These are phyloP conservation scores for Graphiopsis chlorocephala DNA, from an alignment of 2,329 filamentous ascomycete genomes.

Conservation along the genomic window DNA sequence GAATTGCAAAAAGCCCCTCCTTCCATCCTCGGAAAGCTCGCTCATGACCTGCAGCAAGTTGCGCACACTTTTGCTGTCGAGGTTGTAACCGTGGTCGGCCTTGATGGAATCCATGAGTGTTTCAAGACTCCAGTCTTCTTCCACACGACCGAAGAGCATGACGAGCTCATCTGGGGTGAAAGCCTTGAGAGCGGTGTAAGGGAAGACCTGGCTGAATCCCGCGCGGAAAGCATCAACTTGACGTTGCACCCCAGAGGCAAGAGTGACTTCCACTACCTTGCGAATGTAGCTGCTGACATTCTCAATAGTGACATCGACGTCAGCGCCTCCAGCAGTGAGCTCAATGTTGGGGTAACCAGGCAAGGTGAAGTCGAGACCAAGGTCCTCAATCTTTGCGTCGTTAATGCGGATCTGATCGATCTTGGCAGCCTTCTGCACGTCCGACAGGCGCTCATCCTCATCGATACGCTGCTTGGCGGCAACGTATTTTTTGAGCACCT, in stretches of 20 bases:
- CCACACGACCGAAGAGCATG: constrained; percentile 85
- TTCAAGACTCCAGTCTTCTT: constrained; percentile 97
- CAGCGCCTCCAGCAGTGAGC: constrained; percentile 69
- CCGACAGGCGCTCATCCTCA: constrained; percentile 62
- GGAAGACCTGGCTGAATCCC: constrained; percentile 95
- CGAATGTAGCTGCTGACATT: constrained; percentile 91
- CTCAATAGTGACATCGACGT: constrained; percentile 76
- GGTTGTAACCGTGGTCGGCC: constrained; percentile 96
- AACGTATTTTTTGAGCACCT: constrained; percentile 82
- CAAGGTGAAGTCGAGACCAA: constrained; percentile 90
- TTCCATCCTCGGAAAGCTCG: constrained; percentile 68
- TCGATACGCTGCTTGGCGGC: constrained; percentile 79
- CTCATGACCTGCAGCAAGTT: constrained; percentile 95
- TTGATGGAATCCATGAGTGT: constrained; percentile 98
- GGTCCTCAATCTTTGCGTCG: constrained; percentile 75
- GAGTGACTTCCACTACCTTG: constrained; percentile 83
- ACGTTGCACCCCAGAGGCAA: constrained; percentile 80
- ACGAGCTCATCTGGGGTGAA: constrained; percentile 96
- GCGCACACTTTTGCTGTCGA: constrained; percentile 93
- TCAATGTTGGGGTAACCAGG: constrained; percentile 89
- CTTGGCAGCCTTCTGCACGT: constrained; percentile 68
- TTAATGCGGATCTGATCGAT: constrained; percentile 71
- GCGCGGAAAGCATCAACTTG: constrained; percentile 88
- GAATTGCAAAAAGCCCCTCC: constrained; percentile 94
- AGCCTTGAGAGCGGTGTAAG: constrained; percentile 84